These are phyloP conservation scores for Streptanthus diversifolius DNA, from an alignment of 345 rosid genomes.

Conservation along the genomic window DNA sequence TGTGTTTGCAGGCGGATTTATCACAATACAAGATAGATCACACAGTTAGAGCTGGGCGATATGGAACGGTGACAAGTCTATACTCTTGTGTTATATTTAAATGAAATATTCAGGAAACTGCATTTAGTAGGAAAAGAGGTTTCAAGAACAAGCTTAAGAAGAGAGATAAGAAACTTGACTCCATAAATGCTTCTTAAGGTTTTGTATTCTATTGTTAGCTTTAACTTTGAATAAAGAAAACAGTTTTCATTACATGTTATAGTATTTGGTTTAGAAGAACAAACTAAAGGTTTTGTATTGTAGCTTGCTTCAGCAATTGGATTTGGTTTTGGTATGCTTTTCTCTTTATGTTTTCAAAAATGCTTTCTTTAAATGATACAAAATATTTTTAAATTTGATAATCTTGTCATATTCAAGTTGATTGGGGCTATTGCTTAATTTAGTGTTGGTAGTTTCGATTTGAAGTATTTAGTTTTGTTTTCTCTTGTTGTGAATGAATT, in stretches of 20 bases:
- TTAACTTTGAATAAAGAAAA: conserved; percentile 15
- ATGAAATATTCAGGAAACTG: conserved; percentile 33
- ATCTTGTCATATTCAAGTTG: no score
- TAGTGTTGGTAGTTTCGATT: no score
- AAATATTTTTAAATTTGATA: no score
- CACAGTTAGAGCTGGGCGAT: conserved; percentile 94
- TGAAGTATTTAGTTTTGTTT: no score
- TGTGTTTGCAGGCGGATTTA: conserved; percentile 83
- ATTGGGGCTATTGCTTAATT: no score
- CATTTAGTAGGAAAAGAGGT: conserved; percentile 39
- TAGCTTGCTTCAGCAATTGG: no score
- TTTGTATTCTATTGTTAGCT: conserved; percentile 28
- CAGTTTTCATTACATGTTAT: conserved; percentile 20
- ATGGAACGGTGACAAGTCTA: conserved; percentile 87
- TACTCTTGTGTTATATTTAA: conserved; percentile 29
- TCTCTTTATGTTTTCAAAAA: no score
- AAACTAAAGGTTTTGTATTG: no score
- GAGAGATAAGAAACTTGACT: conserved; percentile 29
- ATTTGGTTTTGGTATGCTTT: no score
- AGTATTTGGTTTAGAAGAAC: no score
- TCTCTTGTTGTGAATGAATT: no score
- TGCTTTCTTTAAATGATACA: no score
- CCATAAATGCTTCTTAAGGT: neutral
- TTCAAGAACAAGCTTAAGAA: conserved; percentile 40
- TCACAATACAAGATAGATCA: conserved; percentile 90